phyloP scores from a whole-genome alignment of 225 moss, liverwort and hornwort genomes.

The Marchantia polymorpha region DNA sequence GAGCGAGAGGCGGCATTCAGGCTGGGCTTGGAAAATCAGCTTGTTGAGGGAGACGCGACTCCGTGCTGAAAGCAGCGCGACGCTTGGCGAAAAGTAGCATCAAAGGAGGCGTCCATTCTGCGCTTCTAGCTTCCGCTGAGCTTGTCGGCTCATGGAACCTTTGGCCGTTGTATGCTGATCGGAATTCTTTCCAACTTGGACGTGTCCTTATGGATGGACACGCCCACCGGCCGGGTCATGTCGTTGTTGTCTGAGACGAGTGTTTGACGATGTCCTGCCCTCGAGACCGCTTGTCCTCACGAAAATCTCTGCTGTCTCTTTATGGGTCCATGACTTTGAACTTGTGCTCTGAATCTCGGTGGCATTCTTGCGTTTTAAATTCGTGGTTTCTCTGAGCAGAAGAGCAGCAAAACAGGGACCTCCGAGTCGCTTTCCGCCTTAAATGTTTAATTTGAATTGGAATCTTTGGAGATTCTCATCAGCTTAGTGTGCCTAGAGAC shows the following conservation, averaged over 20 bases:
- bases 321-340: neutral
- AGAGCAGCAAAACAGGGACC: too few relatives aligned
- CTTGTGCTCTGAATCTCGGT: neutral
- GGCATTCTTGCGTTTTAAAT: neutral
- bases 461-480: neutral
- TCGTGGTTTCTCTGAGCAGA: too few relatives aligned
- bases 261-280: neutral
- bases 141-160: neutral
- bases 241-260: neutral
- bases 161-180: neutral
- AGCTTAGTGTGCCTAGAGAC: neutral
- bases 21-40: neutral
- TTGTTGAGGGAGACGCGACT: conserved; percentile 29
- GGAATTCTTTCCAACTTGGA: neutral
- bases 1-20: conserved; percentile 13
- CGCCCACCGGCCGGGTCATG: neutral
- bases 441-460: neutral
- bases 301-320: neutral
- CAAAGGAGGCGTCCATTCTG: neutral
- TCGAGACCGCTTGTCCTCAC: neutral
- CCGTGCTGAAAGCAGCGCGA: conserved; percentile 30
- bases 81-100: conserved; percentile 18
- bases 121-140: neutral
- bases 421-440: too few relatives aligned
- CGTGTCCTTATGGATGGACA: neutral